A percentile compares a stretch with the other conserved stretches of the same genome.
Conservation (phyloP, 2,329 filamentous ascomycete species). For the Aspergillus texensis region DNA sequence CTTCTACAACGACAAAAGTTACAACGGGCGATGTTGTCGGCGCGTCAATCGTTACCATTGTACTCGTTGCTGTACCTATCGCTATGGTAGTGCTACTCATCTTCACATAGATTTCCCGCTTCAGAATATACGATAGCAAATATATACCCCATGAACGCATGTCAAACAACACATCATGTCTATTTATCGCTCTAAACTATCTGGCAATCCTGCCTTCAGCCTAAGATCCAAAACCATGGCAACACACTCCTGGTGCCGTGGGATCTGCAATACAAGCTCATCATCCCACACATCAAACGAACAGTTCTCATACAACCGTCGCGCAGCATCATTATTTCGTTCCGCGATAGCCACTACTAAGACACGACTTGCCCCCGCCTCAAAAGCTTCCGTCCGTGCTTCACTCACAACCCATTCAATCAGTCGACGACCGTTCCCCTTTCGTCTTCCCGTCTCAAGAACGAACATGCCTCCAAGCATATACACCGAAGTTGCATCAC, state of each 20-base stretch:
- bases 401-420: background rate
- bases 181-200: background rate
- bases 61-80: constrained; percentile 24
- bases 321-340: constrained; percentile 4
- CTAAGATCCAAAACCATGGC: background rate
- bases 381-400: background rate
- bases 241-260: background rate
- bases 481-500: background rate
- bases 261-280: background rate
- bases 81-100: constrained; percentile 1
- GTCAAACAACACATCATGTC: background rate
- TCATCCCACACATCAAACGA: constrained; percentile 5
- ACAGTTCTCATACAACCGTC: constrained; percentile 2
- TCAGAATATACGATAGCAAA: background rate
- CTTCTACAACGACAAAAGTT: constrained; percentile 16
- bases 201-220: background rate
- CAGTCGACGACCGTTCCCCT: constrained; percentile 2
- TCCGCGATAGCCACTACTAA: constrained; percentile 3
- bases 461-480: constrained; percentile 11
- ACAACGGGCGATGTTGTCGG: constrained; percentile 41
- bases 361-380: background rate
- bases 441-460: background rate
- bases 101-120: background rate
- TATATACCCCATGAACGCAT: background rate
- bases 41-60: constrained; percentile 41